A percentile compares a stretch with the other conserved stretches of the same genome.
phyloP scores from a whole-genome alignment of 176 grass and related monocot species.

The Avena sativa region DNA sequence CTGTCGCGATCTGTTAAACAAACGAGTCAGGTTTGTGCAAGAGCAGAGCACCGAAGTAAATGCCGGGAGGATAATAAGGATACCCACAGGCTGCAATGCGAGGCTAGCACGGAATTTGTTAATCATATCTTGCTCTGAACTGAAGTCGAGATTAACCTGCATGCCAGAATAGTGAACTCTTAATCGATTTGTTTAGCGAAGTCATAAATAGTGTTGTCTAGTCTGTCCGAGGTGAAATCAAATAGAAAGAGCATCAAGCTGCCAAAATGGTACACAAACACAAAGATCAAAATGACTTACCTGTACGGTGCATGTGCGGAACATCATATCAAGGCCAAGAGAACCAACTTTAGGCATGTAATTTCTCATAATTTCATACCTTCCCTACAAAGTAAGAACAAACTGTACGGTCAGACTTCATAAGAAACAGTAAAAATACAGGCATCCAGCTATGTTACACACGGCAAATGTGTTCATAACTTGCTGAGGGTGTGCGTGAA shows the following conservation, averaged over 20 bases:
- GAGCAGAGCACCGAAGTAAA: constrained; percentile 27
- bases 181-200: constrained; percentile 22
- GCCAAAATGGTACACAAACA: not conserved
- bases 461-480: not conserved
- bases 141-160: constrained; percentile 99
- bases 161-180: constrained; percentile 18
- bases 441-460: not conserved
- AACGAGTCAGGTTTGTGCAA: constrained; percentile 28
- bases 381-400: constrained; percentile 59
- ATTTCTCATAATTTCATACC: constrained; percentile 94
- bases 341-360: constrained; percentile 99
- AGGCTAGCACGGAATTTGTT: constrained; percentile 89
- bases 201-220: not conserved
- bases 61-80: constrained; percentile 40
- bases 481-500: not conserved
- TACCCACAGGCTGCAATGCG: constrained; percentile 92
- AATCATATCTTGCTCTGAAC: constrained; percentile 97
- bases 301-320: constrained; percentile 98
- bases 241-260: not conserved
- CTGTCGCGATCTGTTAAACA: constrained; percentile 88
- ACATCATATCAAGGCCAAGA: constrained; percentile 99
- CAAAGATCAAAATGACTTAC: constrained; percentile 36
- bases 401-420: constrained; percentile 24
- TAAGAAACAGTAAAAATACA: not conserved
- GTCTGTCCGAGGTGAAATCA: constrained; percentile 1